Evolutionary conservation across 1,284 basidiomycete genomes (phyloP).

Genomic region (Mycosarcoma maydis): DNA sequence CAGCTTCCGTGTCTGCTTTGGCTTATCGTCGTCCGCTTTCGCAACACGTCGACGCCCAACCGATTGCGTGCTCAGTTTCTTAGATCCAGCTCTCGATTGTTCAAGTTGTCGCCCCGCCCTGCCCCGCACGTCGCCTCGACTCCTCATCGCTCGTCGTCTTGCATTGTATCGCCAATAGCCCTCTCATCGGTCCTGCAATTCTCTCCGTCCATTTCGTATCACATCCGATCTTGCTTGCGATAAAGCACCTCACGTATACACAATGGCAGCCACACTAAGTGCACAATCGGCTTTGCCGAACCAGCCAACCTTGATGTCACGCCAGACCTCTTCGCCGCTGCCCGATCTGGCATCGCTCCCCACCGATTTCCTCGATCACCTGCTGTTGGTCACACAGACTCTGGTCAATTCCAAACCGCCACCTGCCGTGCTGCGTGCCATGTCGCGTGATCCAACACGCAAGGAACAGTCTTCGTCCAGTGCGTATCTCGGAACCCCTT

Average conservation of each 20-base stretch:
- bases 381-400: slow-evolving; percentile 55
- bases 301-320: slow-evolving; percentile 29
- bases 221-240: too few relatives aligned
- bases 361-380: slow-evolving; percentile 59
- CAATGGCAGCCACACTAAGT: slow-evolving; percentile 35
- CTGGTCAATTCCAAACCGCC: slow-evolving; percentile 53
- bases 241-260: not conserved
- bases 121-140: too few relatives aligned
- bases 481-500: not conserved
- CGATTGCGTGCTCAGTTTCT: too few relatives aligned
- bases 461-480: slow-evolving; percentile 8
- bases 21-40: too few relatives aligned
- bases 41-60: too few relatives aligned
- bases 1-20: too few relatives aligned
- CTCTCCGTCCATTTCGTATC: too few relatives aligned
- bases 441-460: slow-evolving; percentile 37
- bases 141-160: too few relatives aligned
- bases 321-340: slow-evolving; percentile 54
- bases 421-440: slow-evolving; percentile 33
- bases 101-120: too few relatives aligned
- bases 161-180: too few relatives aligned
- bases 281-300: slow-evolving; percentile 27
- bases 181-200: too few relatives aligned
- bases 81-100: too few relatives aligned
- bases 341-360: slow-evolving; percentile 51